A percentile compares a stretch with the other conserved stretches of the same genome.
Evolutionary conservation across 768 basidiomycete genomes (phyloP).

Genomic region (Leccinum variicolor): DNA sequence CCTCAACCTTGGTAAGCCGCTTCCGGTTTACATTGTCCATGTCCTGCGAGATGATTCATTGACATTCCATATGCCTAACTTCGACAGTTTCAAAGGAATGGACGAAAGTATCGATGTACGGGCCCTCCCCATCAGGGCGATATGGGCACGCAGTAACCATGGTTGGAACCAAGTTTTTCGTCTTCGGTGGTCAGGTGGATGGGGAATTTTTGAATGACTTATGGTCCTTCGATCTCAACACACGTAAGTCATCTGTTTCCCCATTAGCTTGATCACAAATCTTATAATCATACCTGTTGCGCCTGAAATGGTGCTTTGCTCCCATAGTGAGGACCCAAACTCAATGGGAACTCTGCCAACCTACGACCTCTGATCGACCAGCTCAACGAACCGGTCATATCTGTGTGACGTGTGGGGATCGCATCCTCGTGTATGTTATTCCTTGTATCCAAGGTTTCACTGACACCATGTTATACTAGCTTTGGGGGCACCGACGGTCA

Average conservation of each 20-base stretch:
- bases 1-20: slow-evolving; percentile 81
- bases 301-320: slow-evolving; percentile 1
- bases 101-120: slow-evolving; percentile 80
- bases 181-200: slow-evolving; percentile 96
- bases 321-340: slow-evolving; percentile 74
- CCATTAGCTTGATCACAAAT: background rate
- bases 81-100: slow-evolving; percentile 85
- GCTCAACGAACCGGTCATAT: slow-evolving; percentile 91
- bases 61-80: slow-evolving; percentile 1
- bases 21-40: background rate
- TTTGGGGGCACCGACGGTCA: slow-evolving; percentile 99
- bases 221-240: slow-evolving; percentile 95
- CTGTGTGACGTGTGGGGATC: slow-evolving; percentile 77
- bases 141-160: slow-evolving; percentile 97
- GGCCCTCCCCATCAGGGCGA: slow-evolving; percentile 78
- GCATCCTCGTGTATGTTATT: slow-evolving; percentile 71
- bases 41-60: background rate
- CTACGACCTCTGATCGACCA: slow-evolving; percentile 56
- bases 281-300: background rate
- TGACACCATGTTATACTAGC: slow-evolving; percentile 38
- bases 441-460: slow-evolving; percentile 14
- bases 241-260: slow-evolving; percentile 54
- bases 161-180: slow-evolving; percentile 86
- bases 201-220: slow-evolving; percentile 93
- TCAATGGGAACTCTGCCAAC: slow-evolving; percentile 78